These are phyloP conservation scores for Euptelea pleiosperma DNA, from an alignment of 164 flowering plant species.

Conservation along the genomic window DNA sequence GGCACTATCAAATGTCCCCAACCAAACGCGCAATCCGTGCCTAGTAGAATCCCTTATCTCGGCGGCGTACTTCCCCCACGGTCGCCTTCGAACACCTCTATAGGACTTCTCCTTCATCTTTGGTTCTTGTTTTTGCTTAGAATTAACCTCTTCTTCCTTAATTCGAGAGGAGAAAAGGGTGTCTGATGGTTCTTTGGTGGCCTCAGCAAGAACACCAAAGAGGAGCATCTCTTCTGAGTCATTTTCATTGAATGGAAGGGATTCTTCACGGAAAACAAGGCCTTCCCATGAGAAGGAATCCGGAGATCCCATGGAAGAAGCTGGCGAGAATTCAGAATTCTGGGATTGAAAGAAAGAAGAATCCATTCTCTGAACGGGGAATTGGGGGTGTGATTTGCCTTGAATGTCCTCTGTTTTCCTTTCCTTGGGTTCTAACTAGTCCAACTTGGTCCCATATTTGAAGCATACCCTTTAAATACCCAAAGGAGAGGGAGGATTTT, in stretches of 20 bases:
- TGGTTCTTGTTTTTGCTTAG: slow-evolving; percentile 3
- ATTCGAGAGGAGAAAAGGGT: background rate
- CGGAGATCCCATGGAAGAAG: slow-evolving; percentile 24
- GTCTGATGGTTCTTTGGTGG: slow-evolving; percentile 10
- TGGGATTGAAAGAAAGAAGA: slow-evolving; percentile 21
- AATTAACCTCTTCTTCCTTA: slow-evolving; percentile 28
- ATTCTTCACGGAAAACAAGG: slow-evolving; percentile 4
- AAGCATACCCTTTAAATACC: slow-evolving; percentile 2
- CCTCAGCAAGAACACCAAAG: slow-evolving; percentile 31
- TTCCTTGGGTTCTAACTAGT: no score
- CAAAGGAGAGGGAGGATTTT: background rate
- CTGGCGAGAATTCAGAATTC: slow-evolving; percentile 17
- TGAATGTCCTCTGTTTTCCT: no score
- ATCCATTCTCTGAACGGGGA: background rate
- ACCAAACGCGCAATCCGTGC: slow-evolving; percentile 63
- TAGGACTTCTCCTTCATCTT: slow-evolving; percentile 22
- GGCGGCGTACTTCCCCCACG: slow-evolving; percentile 71
- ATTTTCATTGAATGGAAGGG: slow-evolving; percentile 55
- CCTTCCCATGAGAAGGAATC: slow-evolving; percentile 20
- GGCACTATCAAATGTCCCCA: slow-evolving; percentile 74
- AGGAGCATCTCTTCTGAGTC: slow-evolving; percentile 63
- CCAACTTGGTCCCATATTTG: background rate
- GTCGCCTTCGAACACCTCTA: slow-evolving; percentile 49
- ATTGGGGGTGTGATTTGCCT: no score
- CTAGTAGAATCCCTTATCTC: slow-evolving; percentile 77